Conservation (phyloP, 208 protist species). For the Herpetomonas samuelpessoai region DNA sequence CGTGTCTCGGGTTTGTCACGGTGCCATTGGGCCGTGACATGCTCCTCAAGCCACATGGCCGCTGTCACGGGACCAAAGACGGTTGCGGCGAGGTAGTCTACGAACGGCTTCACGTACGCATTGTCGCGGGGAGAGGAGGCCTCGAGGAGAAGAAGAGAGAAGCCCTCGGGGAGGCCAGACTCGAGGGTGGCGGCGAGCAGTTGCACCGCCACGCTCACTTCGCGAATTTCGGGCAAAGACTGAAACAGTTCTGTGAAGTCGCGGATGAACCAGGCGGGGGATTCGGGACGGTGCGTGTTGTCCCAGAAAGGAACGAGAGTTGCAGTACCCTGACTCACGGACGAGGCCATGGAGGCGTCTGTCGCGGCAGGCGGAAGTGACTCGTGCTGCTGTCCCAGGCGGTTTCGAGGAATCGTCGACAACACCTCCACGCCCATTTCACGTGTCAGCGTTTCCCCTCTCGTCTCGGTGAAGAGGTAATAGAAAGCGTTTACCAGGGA, state of each 20-base stretch:
- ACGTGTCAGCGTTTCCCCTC: constrained; percentile 32
- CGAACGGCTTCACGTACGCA: constrained; percentile 28
- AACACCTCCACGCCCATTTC: constrained; percentile 40
- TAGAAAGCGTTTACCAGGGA: constrained; percentile 32
- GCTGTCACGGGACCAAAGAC: constrained; percentile 29
- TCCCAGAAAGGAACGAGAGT: background rate
- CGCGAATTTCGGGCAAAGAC: constrained; percentile 23
- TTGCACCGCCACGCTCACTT: constrained; percentile 45
- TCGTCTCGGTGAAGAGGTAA: constrained; percentile 64
- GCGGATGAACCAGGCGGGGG: constrained; percentile 27
- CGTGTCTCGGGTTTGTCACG: constrained; percentile 24
- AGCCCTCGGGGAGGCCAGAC: constrained; percentile 63
- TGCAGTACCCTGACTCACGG: no score
- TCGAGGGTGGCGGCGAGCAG: constrained; percentile 48
- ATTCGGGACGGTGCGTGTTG: background rate
- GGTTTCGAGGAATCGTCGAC: background rate
- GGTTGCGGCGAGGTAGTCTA: constrained; percentile 33
- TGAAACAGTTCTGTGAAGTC: constrained; percentile 35
- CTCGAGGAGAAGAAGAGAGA: constrained; percentile 65
- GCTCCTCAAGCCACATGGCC: constrained; percentile 55
- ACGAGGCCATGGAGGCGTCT: no score
- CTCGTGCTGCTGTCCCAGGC: no score
- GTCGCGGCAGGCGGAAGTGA: no score
- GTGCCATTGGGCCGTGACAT: constrained; percentile 77
- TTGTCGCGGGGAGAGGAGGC: constrained; percentile 38